Base-by-base conservation (phyloP, 192 early-diverging fungal species). In the Backusella australiensis region DNA sequence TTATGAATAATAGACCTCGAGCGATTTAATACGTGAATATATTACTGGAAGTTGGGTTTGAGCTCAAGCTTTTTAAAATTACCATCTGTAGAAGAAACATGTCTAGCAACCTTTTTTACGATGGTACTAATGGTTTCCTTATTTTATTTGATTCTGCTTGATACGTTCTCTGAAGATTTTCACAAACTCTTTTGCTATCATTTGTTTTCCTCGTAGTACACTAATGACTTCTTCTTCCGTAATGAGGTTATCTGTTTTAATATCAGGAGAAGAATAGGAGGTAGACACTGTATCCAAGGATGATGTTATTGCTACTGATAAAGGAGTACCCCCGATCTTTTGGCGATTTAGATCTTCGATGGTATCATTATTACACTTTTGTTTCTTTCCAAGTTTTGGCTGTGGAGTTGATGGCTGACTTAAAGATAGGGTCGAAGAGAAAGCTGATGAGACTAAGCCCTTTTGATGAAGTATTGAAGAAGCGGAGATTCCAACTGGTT, bases 161-260 rank as follows among this genome's bases (percentile, higher is more conserved):
- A 94, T 85, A 74, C 91, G 88, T 71, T 81, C 86, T 46, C 87
- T 86, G 74, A 94, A 85, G 8, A 80, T 82, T 38, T 80, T 78
- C 46, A 94, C 86, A 21, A 92, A 84, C 34, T 91, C 90, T 75
- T 89, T 88, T 36, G 91, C 89, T 4, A 87, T 89, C 80, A 89
- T 81, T 17, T 84, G 79, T 35, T 81, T 85, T 38, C 80, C 88
- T 63, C 90, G 87, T 38, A 91, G 56, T 8, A 86, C 81, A 14
- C 71, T 59, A 21, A 92, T 82, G 2, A 92, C 89, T 74, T 94
- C 93, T 29, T 85, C 82, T 72, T 91, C 90, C 21, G 90, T 91
- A 39, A 94, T 91, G 9, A 92, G 71, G 38, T 80, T 71, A 0
- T 9, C 14, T 23, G 21, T 23, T 11, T 7, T 21, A 3, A 7